Evolutionary conservation across 2,329 filamentous ascomycete genomes (phyloP).

Genomic region (Xylaria sp.): DNA sequence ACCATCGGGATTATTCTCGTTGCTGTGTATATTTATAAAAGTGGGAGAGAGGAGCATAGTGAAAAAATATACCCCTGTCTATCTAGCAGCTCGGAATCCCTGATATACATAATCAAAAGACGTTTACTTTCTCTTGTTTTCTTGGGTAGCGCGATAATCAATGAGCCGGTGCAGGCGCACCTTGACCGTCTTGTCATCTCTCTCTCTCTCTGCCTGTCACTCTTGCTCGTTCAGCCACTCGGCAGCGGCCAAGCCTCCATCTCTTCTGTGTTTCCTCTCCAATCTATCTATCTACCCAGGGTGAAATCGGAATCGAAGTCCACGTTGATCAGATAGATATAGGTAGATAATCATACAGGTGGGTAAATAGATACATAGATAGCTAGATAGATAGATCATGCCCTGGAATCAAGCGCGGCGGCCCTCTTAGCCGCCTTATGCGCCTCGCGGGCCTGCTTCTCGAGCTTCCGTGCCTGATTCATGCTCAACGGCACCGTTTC

Average conservation of each 20-base stretch:
- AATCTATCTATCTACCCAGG: too few relatives aligned
- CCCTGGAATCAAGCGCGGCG: conserved; percentile 1
- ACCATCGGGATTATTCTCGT: conserved; percentile 2
- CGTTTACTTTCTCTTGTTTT: not conserved
- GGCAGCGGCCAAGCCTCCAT: not conserved
- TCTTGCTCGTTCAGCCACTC: not conserved
- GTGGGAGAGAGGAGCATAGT: conserved; percentile 4
- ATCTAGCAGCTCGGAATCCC: conserved; percentile 9
- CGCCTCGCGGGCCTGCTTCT: conserved; percentile 66
- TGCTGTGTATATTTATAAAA: conserved; percentile 11
- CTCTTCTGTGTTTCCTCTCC: not conserved
- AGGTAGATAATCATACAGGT: not conserved
- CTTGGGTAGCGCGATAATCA: conserved; percentile 17
- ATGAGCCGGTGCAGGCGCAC: not conserved
- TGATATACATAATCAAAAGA: conserved; percentile 9
- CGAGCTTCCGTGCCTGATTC: conserved; percentile 74
- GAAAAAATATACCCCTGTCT: conserved; percentile 26
- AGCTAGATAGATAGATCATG: not conserved
- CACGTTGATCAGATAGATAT: too few relatives aligned
- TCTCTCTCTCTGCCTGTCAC: too few relatives aligned
- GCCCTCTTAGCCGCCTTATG: conserved; percentile 32
- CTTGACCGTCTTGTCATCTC: not conserved
- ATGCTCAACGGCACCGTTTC: conserved; percentile 65
- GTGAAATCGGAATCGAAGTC: not conserved
- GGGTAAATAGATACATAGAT: too few relatives aligned